phyloP scores from a whole-genome alignment of 1,284 basidiomycete genomes.

The Agroathelia rolfsii region DNA sequence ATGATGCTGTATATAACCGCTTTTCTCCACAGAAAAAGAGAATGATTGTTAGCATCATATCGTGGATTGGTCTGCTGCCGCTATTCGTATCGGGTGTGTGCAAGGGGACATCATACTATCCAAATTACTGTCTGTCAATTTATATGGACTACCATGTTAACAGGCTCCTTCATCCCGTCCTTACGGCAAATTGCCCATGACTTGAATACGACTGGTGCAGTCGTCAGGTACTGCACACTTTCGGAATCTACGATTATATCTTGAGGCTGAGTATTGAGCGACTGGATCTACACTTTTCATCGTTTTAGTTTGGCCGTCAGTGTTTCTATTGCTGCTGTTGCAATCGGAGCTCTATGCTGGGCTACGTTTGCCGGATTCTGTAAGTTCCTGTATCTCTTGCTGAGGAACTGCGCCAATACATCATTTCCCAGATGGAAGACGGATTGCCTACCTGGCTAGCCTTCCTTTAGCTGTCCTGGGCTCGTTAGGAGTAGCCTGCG shows the following conservation, averaged over 20 bases:
- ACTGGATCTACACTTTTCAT: not conserved
- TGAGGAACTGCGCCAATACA: not conserved
- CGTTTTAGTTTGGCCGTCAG: conserved; percentile 22
- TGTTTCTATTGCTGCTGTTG: conserved; percentile 9
- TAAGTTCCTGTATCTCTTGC: not conserved
- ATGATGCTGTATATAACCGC: conserved; percentile 36
- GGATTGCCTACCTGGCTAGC: conserved; percentile 49
- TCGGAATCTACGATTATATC: too few relatives aligned
- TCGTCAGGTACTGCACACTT: too few relatives aligned
- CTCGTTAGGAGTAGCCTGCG: conserved; percentile 48
- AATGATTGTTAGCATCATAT: conserved; percentile 39
- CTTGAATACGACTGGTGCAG: conserved; percentile 21
- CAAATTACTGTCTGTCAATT: too few relatives aligned
- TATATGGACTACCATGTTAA: too few relatives aligned
- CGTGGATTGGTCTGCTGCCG: conserved; percentile 41
- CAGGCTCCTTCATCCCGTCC: conserved; percentile 32
- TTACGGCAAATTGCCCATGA: conserved; percentile 31
- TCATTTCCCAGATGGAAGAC: conserved; percentile 41
- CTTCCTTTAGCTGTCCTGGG: conserved; percentile 52
- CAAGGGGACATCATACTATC: too few relatives aligned
- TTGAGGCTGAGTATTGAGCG: not conserved
- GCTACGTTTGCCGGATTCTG: conserved; percentile 26
- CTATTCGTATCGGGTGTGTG: too few relatives aligned
- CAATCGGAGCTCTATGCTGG: conserved; percentile 23
- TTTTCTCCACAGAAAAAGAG: conserved; percentile 37